Conservation (phyloP, 1,284 basidiomycete species). For the Trichosporon coremiiforme region DNA sequence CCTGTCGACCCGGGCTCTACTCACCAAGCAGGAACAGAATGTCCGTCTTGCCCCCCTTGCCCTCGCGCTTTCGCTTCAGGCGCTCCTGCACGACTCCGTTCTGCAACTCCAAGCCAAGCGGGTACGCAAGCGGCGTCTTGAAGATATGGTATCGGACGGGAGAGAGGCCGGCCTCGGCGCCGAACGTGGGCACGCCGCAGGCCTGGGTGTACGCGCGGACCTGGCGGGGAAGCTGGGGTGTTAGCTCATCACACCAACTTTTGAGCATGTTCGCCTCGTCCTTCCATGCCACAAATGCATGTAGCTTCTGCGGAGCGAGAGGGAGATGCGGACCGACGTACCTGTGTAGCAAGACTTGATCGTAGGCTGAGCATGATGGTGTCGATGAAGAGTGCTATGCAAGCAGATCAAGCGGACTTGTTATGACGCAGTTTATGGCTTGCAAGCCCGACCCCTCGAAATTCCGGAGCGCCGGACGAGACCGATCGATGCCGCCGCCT, state of each 20-base stretch:
- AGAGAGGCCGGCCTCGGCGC: slow-evolving; percentile 42
- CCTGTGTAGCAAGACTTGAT: not conserved
- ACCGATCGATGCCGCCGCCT: not conserved
- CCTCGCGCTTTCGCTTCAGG: slow-evolving; percentile 50
- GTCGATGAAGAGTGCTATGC: not conserved
- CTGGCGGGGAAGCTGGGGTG: not conserved
- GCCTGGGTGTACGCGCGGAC: not conserved
- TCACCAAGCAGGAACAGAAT: slow-evolving; percentile 59
- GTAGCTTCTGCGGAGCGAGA: not conserved
- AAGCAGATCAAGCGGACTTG: too few relatives aligned
- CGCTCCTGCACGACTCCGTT: slow-evolving; percentile 68
- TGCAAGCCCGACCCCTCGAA: not conserved
- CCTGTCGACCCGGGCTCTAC: slow-evolving; percentile 21
- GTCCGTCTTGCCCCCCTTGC: slow-evolving; percentile 53
- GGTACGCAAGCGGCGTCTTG: slow-evolving; percentile 69
- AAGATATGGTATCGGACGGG: slow-evolving; percentile 79
- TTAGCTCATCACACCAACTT: not conserved
- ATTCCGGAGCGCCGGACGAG: slow-evolving; percentile 18
- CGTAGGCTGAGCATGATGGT: not conserved
- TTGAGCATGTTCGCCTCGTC: too few relatives aligned
- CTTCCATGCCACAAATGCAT: not conserved
- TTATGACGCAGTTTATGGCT: slow-evolving; percentile 13
- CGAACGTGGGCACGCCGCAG: slow-evolving; percentile 2
- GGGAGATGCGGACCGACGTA: not conserved
- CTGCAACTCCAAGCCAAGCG: slow-evolving; percentile 68